Percentiles rank a stretch among this genome's conserved stretches.
These are phyloP conservation scores for Phtheirospermum japonicum DNA, from an alignment of 257 asterid genomes.

Conservation along the genomic window DNA sequence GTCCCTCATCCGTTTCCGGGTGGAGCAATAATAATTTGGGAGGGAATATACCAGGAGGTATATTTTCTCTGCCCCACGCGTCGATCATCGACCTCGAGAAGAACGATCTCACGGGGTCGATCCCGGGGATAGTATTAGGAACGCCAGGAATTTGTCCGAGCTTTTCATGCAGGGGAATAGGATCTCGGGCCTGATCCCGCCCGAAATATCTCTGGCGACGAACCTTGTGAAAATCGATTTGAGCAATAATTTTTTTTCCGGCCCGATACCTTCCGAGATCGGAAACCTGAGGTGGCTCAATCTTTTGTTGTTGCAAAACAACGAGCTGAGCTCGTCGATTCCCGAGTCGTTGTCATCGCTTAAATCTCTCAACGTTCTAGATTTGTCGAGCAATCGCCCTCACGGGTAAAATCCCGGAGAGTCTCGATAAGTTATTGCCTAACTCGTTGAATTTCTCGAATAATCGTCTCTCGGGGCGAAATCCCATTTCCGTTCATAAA, in stretches of 20 bases:
- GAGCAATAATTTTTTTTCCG: slow-evolving; percentile 65
- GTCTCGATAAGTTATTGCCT: slow-evolving; percentile 50
- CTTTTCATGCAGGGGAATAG: slow-evolving; percentile 72
- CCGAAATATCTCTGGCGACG: slow-evolving; percentile 55
- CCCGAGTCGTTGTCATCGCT: slow-evolving; percentile 66
- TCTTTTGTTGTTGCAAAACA: slow-evolving; percentile 56
- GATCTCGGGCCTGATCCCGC: slow-evolving; percentile 70
- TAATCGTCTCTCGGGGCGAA: slow-evolving; percentile 69
- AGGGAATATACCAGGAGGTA: slow-evolving; percentile 65
- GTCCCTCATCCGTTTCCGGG: slow-evolving; percentile 72
- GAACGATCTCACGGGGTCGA: slow-evolving; percentile 55
- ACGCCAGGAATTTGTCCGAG: slow-evolving; percentile 76
- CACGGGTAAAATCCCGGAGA: slow-evolving; percentile 61
- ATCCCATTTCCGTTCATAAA: slow-evolving; percentile 60
- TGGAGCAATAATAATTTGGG: slow-evolving; percentile 55
- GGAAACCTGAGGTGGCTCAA: slow-evolving; percentile 64
- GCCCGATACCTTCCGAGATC: slow-evolving; percentile 65
- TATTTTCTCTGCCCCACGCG: slow-evolving; percentile 68
- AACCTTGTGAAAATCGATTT: slow-evolving; percentile 76
- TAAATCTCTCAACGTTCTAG: slow-evolving; percentile 66
- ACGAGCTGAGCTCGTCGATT: slow-evolving; percentile 63
- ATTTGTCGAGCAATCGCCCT: slow-evolving; percentile 61
- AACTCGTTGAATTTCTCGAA: slow-evolving; percentile 76
- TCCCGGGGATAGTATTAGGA: slow-evolving; percentile 38
- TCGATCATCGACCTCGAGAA: slow-evolving; percentile 63